Evolutionary conservation across 352 stramenopile species (phyloP).

Genomic region (Thalassiosira exigua): DNA sequence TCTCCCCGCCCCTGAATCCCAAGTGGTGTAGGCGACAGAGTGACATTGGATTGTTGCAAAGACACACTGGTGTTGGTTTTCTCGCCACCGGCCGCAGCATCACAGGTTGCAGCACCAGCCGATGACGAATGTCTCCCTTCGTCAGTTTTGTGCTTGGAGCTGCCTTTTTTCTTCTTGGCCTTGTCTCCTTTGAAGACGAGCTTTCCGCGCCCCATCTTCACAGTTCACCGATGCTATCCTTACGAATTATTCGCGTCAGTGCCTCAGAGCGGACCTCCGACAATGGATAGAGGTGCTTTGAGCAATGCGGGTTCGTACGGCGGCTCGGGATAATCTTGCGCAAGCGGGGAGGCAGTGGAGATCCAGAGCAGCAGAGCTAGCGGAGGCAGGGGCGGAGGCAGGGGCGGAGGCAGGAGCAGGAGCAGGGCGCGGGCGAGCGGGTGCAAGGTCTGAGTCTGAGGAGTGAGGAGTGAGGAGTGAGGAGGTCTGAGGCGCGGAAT

Average conservation of each 20-base stretch:
- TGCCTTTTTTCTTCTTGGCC: conserved; percentile 47
- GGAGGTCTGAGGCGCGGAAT: too few species aligned
- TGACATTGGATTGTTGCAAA: neutral
- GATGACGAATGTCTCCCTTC: too few species aligned
- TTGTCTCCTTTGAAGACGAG: conserved; percentile 68
- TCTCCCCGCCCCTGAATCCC: neutral
- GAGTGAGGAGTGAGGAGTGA: too few species aligned
- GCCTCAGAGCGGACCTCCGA: neutral
- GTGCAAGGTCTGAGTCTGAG: too few species aligned
- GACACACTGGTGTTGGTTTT: neutral
- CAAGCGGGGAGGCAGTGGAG: too few species aligned
- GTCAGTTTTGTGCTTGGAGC: conserved; percentile 19
- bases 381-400: too few species aligned
- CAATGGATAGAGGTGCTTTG: neutral
- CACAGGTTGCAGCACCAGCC: neutral
- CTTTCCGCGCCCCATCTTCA: conserved; percentile 48
- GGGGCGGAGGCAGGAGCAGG: too few species aligned
- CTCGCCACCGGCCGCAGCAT: too few species aligned
- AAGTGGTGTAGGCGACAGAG: neutral
- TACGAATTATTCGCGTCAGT: neutral
- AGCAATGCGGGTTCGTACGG: too few species aligned
- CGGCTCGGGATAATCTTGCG: too few species aligned
- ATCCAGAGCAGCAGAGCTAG: too few species aligned
- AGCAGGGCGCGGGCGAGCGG: too few species aligned
- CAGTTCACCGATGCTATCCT: conserved; percentile 1